Evolutionary conservation across 371 early-diverging fungal species (phyloP).

Genomic region (Lichtheimia ornata): DNA sequence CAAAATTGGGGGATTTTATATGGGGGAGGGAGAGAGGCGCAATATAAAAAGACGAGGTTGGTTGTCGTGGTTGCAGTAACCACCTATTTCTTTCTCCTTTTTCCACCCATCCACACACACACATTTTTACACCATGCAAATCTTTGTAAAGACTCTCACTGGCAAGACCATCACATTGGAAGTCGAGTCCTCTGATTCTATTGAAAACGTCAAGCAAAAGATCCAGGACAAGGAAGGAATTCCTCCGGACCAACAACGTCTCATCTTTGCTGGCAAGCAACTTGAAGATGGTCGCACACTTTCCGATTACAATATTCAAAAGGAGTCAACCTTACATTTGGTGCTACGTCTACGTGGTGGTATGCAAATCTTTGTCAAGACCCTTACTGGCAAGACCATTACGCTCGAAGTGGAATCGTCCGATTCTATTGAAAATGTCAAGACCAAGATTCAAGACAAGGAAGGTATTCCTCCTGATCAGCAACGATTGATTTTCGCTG

Average conservation of each 20-base stretch:
- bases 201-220: conserved; percentile 90
- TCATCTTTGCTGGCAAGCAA: conserved; percentile 96
- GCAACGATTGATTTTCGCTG: conserved; percentile 99
- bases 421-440: conserved; percentile 92
- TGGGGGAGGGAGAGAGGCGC: too few relatives aligned
- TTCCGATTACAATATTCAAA: conserved; percentile 66
- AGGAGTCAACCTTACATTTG: conserved; percentile 89
- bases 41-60: too few relatives aligned
- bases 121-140: conserved; percentile 16
- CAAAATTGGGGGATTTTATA: too few relatives aligned
- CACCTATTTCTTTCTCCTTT: conserved; percentile 1
- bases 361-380: conserved; percentile 71
- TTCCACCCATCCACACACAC: not conserved
- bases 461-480: conserved; percentile 99
- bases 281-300: conserved; percentile 82
- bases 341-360: conserved; percentile 91
- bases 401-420: conserved; percentile 83
- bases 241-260: conserved; percentile 94
- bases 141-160: conserved; percentile 81
- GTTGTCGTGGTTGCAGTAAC: too few relatives aligned
- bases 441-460: conserved; percentile 95
- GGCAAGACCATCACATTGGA: conserved; percentile 95
- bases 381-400: conserved; percentile 81
- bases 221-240: conserved; percentile 97
- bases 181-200: conserved; percentile 86